Evolutionary conservation across 1,139 yeast genomes (phyloP).

Genomic region (Hyphopichia khmerensis): DNA sequence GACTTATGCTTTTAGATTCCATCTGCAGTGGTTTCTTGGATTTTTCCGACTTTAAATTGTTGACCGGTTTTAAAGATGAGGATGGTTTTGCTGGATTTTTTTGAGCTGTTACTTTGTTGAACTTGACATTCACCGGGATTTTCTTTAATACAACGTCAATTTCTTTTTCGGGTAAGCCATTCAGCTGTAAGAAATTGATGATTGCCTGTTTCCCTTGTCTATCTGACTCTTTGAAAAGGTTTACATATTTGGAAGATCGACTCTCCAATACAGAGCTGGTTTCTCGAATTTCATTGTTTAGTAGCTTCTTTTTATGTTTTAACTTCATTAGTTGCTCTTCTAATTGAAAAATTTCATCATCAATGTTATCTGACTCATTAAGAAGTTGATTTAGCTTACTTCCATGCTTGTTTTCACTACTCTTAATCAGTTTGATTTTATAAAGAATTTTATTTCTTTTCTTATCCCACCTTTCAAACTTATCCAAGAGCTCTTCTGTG

Average conservation of each 20-base stretch:
- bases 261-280: conserved; percentile 59
- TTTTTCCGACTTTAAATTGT: no score
- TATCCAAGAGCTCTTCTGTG: conserved; percentile 25
- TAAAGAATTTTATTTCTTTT: conserved; percentile 32
- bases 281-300: conserved; percentile 44
- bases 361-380: conserved; percentile 32
- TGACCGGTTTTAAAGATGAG: no score
- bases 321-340: conserved; percentile 38
- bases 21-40: no score
- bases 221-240: conserved; percentile 41
- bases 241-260: conserved; percentile 43
- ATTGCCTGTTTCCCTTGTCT: conserved; percentile 36
- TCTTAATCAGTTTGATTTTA: conserved; percentile 41
- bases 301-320: conserved; percentile 33
- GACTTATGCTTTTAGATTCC: no score
- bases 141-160: conserved; percentile 17
- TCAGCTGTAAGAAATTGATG: conserved; percentile 19
- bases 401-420: conserved; percentile 46
- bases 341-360: conserved; percentile 40
- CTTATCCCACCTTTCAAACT: conserved; percentile 48
- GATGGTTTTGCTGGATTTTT: no score
- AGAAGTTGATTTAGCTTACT: conserved; percentile 38
- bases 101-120: conserved; percentile 7
- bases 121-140: conserved; percentile 32
- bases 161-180: conserved; percentile 22